Evolutionary conservation across 2,329 filamentous ascomycete species (phyloP), one percentile per base, ranked within the genome.

Genomic region (Pleomassaria siparia): DNA sequence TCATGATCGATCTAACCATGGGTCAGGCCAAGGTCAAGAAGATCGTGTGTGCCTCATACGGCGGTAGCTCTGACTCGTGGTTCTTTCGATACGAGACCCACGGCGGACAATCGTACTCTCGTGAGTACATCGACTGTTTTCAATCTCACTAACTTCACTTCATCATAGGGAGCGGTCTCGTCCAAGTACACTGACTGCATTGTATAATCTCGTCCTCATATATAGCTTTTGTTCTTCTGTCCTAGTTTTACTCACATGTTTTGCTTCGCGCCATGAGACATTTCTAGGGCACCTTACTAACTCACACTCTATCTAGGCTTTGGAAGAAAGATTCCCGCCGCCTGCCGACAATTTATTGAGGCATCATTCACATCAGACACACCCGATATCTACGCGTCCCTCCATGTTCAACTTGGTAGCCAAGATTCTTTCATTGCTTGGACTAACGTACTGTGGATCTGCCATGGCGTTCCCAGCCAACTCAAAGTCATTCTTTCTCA

Each of bases 21-120:
- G 49, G 43, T 1, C 35, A 12, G 21, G 35, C 18, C 7, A 11
- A 25, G 2, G 36, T 62, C 30, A 55, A 47, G 29, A 59, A 51
- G 40, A 50, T 69, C 7, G 44, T 46, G 2, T 63, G 58, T 50
- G 66, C 53, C 5, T 61, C 66, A 0, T 67, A 62, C 30, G 63
- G 65, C 26, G 50, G 45, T 35, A 29, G 46, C 2, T 28, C 37
- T 2, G 47, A 63, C 10, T 63, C 62, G 0, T 69, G 58, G 59
- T 67, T 68, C 55, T 57, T 67, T 24, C 42, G 44, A 0, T 64
- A 52, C 22, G 49, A 64, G 45, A 47, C 51, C 35, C 24, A 22
- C 10, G 40, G 60, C 24, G 57, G 58, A 18, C 35, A 16, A 1
- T 36, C 21, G 12, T 21, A 21, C 4, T 51, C 50, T 26, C 52